Percentiles rank a stretch among this genome's conserved stretches.
Conservation (phyloP, 371 early-diverging fungal genomes). For the Thermomucor indicae-seudaticae region DNA sequence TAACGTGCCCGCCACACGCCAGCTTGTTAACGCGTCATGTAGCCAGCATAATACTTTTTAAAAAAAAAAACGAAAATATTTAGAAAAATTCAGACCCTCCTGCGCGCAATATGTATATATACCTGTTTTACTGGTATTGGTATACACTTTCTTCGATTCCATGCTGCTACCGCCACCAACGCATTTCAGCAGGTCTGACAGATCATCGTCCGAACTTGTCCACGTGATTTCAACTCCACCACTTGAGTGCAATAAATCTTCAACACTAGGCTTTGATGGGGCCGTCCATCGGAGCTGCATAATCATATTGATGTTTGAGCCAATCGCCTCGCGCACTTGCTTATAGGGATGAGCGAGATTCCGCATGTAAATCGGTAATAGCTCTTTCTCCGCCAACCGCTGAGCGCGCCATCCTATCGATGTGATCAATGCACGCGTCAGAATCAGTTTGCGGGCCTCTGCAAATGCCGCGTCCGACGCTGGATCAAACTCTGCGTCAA, state of each 20-base stretch:
- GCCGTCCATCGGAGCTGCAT: conserved; percentile 68
- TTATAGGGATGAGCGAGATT: conserved; percentile 80
- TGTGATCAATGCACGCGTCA: conserved; percentile 56
- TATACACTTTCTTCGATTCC: conserved; percentile 68
- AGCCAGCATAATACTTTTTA: conserved; percentile 64
- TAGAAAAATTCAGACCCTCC: too few relatives aligned
- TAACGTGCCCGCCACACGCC: conserved; percentile 49
- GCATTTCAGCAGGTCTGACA: too few relatives aligned
- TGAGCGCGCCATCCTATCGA: conserved; percentile 66
- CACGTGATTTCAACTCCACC: too few relatives aligned
- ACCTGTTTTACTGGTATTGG: conserved; percentile 72
- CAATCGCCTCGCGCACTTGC: conserved; percentile 82
- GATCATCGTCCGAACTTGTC: too few relatives aligned
- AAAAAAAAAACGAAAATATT: not conserved
- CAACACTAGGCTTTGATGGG: conserved; percentile 7
- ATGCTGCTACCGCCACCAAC: too few relatives aligned
- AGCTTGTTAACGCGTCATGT: conserved; percentile 47
- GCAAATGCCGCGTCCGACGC: conserved; percentile 77
- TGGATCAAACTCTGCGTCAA: conserved; percentile 69
- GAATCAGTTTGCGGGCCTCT: conserved; percentile 73
- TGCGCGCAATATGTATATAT: conserved; percentile 2
- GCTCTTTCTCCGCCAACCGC: conserved; percentile 32
- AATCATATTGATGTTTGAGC: conserved; percentile 63
- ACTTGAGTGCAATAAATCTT: not conserved
- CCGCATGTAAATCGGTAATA: conserved; percentile 51